Percentiles rank a stretch among this genome's conserved stretches.
These are phyloP conservation scores for Chaetomium sp. DNA, from an alignment of 2,329 filamentous ascomycete species.

Conservation along the genomic window DNA sequence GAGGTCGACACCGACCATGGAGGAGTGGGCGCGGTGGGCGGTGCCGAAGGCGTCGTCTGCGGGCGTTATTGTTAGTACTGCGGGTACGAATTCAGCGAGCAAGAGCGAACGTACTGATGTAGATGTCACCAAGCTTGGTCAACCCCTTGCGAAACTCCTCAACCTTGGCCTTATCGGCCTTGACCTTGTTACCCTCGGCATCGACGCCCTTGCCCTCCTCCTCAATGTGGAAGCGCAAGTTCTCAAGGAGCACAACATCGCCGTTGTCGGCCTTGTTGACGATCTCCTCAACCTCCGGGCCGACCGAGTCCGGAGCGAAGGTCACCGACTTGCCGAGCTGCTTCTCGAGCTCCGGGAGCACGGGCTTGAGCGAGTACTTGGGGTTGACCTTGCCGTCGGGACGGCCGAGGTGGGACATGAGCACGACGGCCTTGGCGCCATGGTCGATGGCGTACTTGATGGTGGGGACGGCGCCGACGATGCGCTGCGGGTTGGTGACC, in stretches of 20 bases:
- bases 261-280: slow-evolving; percentile 78
- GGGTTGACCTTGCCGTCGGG: slow-evolving; percentile 82
- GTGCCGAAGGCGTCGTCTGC: slow-evolving; percentile 96
- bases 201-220: slow-evolving; percentile 97
- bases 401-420: slow-evolving; percentile 98
- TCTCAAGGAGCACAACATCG: slow-evolving; percentile 87
- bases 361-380: slow-evolving; percentile 93
- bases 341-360: slow-evolving; percentile 87
- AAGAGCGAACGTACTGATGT: slow-evolving; percentile 65
- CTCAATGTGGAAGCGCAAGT: slow-evolving; percentile 96
- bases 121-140: slow-evolving; percentile 90
- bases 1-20: slow-evolving; percentile 95
- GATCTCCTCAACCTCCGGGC: slow-evolving; percentile 79
- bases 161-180: slow-evolving; percentile 91
- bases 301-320: slow-evolving; percentile 87
- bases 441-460: slow-evolving; percentile 91
- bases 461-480: slow-evolving; percentile 88
- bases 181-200: slow-evolving; percentile 90
- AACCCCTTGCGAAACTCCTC: slow-evolving; percentile 91
- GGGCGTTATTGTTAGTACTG: slow-evolving; percentile 18
- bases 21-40: slow-evolving; percentile 96
- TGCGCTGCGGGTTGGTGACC: slow-evolving; percentile 97
- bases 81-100: background rate
- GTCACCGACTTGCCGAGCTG: slow-evolving; percentile 76
- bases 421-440: slow-evolving; percentile 83